A percentile compares a stretch with the other conserved stretches of the same genome.
phyloP scores from a whole-genome alignment of 2,329 filamentous ascomycete genomes.

The Aspergillus nomiae region DNA sequence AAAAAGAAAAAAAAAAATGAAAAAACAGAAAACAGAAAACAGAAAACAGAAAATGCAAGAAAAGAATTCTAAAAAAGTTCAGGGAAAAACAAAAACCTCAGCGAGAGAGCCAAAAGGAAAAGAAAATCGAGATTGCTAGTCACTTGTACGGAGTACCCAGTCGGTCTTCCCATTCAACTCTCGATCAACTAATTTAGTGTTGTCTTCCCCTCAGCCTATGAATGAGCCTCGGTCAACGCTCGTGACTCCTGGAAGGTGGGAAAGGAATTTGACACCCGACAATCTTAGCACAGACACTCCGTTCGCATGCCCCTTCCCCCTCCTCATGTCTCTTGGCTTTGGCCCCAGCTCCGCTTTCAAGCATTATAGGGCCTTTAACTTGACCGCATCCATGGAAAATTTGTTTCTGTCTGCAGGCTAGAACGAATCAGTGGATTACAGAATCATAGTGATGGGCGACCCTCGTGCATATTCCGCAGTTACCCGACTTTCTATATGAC shows the following conservation, averaged over 20 bases:
- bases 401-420: conserved; percentile 15
- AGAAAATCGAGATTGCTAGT: no score
- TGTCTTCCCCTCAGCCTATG: conserved; percentile 12
- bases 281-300: conserved; percentile 19
- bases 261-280: conserved; percentile 12
- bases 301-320: conserved; percentile 11
- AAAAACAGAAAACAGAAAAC: not conserved
- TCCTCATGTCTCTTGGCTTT: conserved; percentile 20
- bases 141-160: no score
- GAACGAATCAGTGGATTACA: conserved; percentile 15
- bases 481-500: conserved; percentile 12
- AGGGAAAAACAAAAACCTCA: not conserved
- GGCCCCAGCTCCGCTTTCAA: conserved; percentile 8
- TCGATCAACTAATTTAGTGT: not conserved
- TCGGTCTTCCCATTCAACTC: not conserved
- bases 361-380: conserved; percentile 14
- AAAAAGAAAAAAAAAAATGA: not conserved
- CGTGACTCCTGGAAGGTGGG: conserved; percentile 12
- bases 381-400: conserved; percentile 15
- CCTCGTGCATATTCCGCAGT: conserved; percentile 14
- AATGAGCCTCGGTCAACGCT: conserved; percentile 11
- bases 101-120: not conserved
- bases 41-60: not conserved
- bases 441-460: conserved; percentile 7
- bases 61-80: not conserved